These are phyloP conservation scores for Paecilomyces niveus DNA, from an alignment of 2,329 filamentous ascomycete species.

Conservation along the genomic window DNA sequence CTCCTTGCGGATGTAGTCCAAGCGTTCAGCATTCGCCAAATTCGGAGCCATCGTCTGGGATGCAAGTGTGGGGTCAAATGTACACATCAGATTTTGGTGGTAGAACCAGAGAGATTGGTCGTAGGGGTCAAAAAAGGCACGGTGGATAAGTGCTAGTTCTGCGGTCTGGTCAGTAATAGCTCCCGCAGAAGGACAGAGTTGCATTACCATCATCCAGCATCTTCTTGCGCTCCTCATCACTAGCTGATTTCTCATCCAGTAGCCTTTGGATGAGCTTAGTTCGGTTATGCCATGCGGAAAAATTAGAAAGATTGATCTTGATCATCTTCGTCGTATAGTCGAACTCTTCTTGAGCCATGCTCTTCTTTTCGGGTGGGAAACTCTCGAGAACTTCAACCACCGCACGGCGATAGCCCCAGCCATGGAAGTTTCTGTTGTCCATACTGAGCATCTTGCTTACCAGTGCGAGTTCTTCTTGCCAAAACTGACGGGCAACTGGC, in stretches of 20 bases:
- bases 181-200: background rate
- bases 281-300: slow-evolving; percentile 92
- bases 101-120: slow-evolving; percentile 98
- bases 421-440: slow-evolving; percentile 91
- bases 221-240: slow-evolving; percentile 53
- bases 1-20: slow-evolving; percentile 61
- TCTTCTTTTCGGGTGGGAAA: slow-evolving; percentile 37
- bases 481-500: slow-evolving; percentile 56
- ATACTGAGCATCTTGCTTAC: slow-evolving; percentile 80
- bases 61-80: slow-evolving; percentile 48
- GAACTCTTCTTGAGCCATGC: slow-evolving; percentile 74
- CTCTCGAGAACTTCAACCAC: slow-evolving; percentile 72
- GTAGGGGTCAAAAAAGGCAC: slow-evolving; percentile 80
- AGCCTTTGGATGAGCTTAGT: slow-evolving; percentile 74
- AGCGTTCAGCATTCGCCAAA: slow-evolving; percentile 55
- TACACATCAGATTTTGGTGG: slow-evolving; percentile 77
- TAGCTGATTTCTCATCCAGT: slow-evolving; percentile 62
- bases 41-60: slow-evolving; percentile 57
- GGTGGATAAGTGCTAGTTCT: slow-evolving; percentile 70
- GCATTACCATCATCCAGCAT: slow-evolving; percentile 64
- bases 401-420: slow-evolving; percentile 82
- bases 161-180: background rate
- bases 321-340: slow-evolving; percentile 90
- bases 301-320: slow-evolving; percentile 77
- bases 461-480: slow-evolving; percentile 76